Evolutionary conservation across 2,329 filamentous ascomycete species (phyloP), one percentile per base, ranked within the genome.

Genomic region (Diaporthe eres): DNA sequence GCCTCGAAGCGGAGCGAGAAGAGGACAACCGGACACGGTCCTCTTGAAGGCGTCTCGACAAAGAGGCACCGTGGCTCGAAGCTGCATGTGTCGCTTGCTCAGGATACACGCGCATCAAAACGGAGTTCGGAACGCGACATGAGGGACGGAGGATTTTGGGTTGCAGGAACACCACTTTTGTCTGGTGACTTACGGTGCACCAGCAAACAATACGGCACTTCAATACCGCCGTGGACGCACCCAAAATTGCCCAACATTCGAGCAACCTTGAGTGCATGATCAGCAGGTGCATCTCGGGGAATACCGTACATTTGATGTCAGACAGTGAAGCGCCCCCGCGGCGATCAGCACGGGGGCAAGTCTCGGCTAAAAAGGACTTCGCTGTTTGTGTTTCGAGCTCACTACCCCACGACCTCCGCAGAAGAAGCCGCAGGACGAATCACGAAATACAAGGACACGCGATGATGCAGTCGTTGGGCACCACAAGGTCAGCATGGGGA

Each of bases 351-450:
- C 65, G 65, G 65, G 31, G 37, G 15, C n/a, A 53, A 39, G 31
- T 68, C 25, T 39, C 47, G 65, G 65, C 65, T 68, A 68, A 68
- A 65, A 53, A 28, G 65, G 65, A 37, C 22, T 19, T 39, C 31
- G 3, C 8, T 68, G 22, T 19, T n/a, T 39, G 31, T 39, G 39
- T 19, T 12, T 51, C 39, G 13, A 51, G 22, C 47, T 39, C 65
- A 39, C 47, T 28, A 22, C 13, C 22, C 42, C 49, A 28, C 49
- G 34, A 17, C 31, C 65, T 53, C 39, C 31, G 4, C 31, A 39
- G 31, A 39, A 53, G 22, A 37, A 19, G n/a, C 47, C 47, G 22
- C 47, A 39, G 47, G 15, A 53, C n/a, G 12, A 42, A 53, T 4
- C 1, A 22, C 42, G 49, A 17, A 8, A 39, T 68, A 28, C 31